Conservation (phyloP, 2,329 filamentous ascomycete species). For the Trichoderma atrobrunneum region DNA sequence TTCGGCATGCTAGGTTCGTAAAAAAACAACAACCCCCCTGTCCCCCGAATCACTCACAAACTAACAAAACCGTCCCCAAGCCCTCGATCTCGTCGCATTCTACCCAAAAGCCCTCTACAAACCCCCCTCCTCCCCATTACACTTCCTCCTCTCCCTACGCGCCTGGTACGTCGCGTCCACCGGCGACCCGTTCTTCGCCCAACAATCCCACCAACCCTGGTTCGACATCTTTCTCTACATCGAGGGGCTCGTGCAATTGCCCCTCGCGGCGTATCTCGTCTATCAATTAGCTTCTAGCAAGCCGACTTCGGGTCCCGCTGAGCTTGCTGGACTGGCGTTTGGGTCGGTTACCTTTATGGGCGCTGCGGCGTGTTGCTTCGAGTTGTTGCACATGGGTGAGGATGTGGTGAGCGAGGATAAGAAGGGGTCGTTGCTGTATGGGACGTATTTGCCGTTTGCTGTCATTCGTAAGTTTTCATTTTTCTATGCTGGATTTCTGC, state of each 20-base stretch:
- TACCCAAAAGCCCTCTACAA: slow-evolving; percentile 49
- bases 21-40: background rate
- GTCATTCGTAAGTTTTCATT: slow-evolving; percentile 51
- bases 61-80: slow-evolving; percentile 37
- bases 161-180: slow-evolving; percentile 46
- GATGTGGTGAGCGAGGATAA: slow-evolving; percentile 42
- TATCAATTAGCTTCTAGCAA: slow-evolving; percentile 35
- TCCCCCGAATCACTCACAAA: background rate
- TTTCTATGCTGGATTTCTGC: too few species aligned
- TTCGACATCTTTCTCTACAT: slow-evolving; percentile 50
- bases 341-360: slow-evolving; percentile 51
- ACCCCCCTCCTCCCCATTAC: slow-evolving; percentile 42
- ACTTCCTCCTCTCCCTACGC: slow-evolving; percentile 46
- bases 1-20: slow-evolving; percentile 37
- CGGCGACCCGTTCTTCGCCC: slow-evolving; percentile 53
- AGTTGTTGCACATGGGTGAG: slow-evolving; percentile 49
- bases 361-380: slow-evolving; percentile 49
- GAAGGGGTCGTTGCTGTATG: slow-evolving; percentile 47
- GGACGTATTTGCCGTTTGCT: slow-evolving; percentile 52
- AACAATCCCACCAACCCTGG: slow-evolving; percentile 42
- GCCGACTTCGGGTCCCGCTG: slow-evolving; percentile 39
- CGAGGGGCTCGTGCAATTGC: slow-evolving; percentile 51
- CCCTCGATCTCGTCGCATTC: slow-evolving; percentile 52
- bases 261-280: slow-evolving; percentile 48
- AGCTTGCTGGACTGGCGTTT: slow-evolving; percentile 53